Evolutionary conservation across 257 asterid species (phyloP).

Genomic region (Solanum sitiens): DNA sequence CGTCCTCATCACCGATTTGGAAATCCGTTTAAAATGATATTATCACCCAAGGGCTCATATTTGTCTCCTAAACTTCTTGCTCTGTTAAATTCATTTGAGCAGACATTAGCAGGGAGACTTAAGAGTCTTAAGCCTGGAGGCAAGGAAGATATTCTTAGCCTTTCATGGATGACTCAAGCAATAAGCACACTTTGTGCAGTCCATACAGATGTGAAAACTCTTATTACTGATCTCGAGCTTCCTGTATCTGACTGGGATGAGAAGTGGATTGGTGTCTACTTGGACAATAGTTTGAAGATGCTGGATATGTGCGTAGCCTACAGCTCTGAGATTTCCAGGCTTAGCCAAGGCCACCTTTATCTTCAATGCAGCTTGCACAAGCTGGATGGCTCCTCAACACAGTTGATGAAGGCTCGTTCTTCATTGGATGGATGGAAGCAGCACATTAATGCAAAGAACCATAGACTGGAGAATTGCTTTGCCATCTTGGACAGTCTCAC

Average conservation of each 20-base stretch:
- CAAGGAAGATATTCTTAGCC: slow-evolving; percentile 45
- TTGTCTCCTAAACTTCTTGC: slow-evolving; percentile 54
- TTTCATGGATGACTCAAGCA: slow-evolving; percentile 69
- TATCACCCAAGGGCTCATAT: slow-evolving; percentile 43
- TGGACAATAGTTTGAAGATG: slow-evolving; percentile 62
- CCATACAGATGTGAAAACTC: slow-evolving; percentile 57
- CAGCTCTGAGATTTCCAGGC: slow-evolving; percentile 71
- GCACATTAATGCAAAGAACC: slow-evolving; percentile 49
- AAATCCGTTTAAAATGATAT: slow-evolving; percentile 64
- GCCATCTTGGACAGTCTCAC: slow-evolving; percentile 45
- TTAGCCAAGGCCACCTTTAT: slow-evolving; percentile 70
- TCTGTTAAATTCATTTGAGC: slow-evolving; percentile 56
- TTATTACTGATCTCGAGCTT: slow-evolving; percentile 62
- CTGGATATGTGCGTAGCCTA: slow-evolving; percentile 73
- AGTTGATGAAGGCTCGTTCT: slow-evolving; percentile 43
- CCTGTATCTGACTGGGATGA: slow-evolving; percentile 80
- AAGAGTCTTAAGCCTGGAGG: slow-evolving; percentile 46
- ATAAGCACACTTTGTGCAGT: slow-evolving; percentile 54
- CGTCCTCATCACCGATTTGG: slow-evolving; percentile 58
- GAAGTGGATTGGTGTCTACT: slow-evolving; percentile 73
- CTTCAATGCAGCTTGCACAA: slow-evolving; percentile 48
- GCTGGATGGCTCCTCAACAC: slow-evolving; percentile 27
- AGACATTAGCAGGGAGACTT: slow-evolving; percentile 46
- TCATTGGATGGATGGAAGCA: slow-evolving; percentile 73
- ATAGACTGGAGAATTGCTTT: slow-evolving; percentile 54